Base-by-base conservation (phyloP, 83 land plant species). In the Picea mariana region DNA sequence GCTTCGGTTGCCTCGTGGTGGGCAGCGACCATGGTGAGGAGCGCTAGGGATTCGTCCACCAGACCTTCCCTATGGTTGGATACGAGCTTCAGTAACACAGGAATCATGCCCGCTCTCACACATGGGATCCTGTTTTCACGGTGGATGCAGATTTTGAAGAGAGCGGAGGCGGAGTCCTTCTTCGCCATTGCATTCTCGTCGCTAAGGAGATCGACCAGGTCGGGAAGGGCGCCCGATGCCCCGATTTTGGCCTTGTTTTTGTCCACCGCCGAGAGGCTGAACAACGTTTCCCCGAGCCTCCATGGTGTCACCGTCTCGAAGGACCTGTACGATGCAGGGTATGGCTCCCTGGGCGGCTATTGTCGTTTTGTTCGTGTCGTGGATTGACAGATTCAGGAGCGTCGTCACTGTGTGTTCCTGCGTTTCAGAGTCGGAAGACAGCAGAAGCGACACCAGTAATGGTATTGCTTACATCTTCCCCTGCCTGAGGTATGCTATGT, bases 101-200 rank as follows among this genome's bases (percentile, higher is more conserved):
- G 49, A 24, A 95, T 87, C 12, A 87, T 89, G 42, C 94, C 96
- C 1, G 99, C 94, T 1, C 72, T 40, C 5, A 92, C 92, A 11
- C 93, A 96, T 20, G 87, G 87, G 11, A 82, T 86, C 78, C 81
- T 93, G 84, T 95, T 95, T 26, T 92, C 90, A 64, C 82, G 88
- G 12, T 78, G 24, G 55, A 90, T 84, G 77, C 92, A 95, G 55
- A 95, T 79, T 40, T 82, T 90, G 68, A 86, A 90, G 20, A 95
- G 85, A n/a, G 98, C 98, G 3, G 88, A 85, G 15, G 92, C 92
- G 15, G 91, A 92, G 73, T 93, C 98, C 77, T 93, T 95, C 88
- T 91, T 91, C 0, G 88, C 95, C 9, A 82, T 66, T 7, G 85
- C 60, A 62, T 85, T 85, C 2, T 90, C 95, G n/a, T 84, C 82